Evolutionary conservation across 2,329 filamentous ascomycete species (phyloP).

Genomic region (Dactylonectria macrodidyma): DNA sequence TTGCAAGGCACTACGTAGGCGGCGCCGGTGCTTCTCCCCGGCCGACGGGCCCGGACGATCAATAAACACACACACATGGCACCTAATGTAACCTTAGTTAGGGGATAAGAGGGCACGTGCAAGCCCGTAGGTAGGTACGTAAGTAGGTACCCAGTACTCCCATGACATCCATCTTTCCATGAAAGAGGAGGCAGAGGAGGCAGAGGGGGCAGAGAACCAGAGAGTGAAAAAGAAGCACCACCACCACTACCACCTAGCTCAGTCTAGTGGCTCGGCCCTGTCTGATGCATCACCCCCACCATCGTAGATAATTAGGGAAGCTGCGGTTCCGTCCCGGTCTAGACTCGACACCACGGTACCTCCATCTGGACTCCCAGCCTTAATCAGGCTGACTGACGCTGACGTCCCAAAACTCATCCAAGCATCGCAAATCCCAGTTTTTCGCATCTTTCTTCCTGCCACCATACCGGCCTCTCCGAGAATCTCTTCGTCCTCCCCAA

Average conservation of each 20-base stretch:
- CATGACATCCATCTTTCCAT: not conserved
- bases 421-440: constrained; percentile 28
- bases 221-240: not conserved
- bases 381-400: constrained; percentile 33
- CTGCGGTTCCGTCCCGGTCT: constrained; percentile 19
- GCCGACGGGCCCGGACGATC: constrained; percentile 30
- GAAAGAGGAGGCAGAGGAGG: not conserved
- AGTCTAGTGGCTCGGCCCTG: constrained; percentile 15
- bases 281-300: constrained; percentile 30
- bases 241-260: not conserved
- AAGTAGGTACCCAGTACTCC: not conserved
- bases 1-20: constrained; percentile 17
- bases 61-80: not conserved
- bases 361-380: constrained; percentile 31
- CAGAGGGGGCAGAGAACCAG: too few species aligned
- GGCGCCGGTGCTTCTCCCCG: constrained; percentile 25
- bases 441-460: constrained; percentile 11
- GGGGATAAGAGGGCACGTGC: too few species aligned
- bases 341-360: constrained; percentile 19
- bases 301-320: constrained; percentile 15
- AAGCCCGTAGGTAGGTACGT: too few species aligned
- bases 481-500: constrained; percentile 14
- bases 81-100: too few species aligned
- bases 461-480: constrained; percentile 22
- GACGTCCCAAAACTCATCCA: constrained; percentile 24